Percentiles rank a stretch among this genome's conserved stretches.
These are phyloP conservation scores for Blastobotrys attinorum DNA, from an alignment of 805 yeast genomes.

Conservation along the genomic window DNA sequence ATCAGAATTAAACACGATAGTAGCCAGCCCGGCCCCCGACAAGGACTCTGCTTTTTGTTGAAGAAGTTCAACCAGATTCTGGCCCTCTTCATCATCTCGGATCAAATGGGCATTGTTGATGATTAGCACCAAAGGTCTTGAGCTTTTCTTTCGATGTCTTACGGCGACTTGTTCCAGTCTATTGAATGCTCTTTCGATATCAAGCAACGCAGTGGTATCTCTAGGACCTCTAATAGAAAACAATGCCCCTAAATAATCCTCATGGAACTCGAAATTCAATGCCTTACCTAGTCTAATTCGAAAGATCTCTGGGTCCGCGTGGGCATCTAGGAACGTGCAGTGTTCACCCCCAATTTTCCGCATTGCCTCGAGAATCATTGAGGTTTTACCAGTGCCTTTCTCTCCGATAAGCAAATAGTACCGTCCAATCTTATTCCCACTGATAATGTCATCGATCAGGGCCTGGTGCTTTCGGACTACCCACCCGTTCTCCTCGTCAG, in stretches of 20 bases:
- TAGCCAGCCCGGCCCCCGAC: constrained; percentile 64
- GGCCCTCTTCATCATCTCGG: constrained; percentile 62
- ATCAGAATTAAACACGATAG: constrained; percentile 68
- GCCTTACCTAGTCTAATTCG: constrained; percentile 71
- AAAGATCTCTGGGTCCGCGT: constrained; percentile 77
- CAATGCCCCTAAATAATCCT: constrained; percentile 75
- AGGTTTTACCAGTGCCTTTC: constrained; percentile 80
- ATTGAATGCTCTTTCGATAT: constrained; percentile 74
- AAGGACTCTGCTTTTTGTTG: constrained; percentile 79
- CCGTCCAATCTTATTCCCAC: constrained; percentile 58
- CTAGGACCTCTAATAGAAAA: constrained; percentile 79
- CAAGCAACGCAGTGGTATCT: constrained; percentile 73
- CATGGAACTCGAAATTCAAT: constrained; percentile 61
- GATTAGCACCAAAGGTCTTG: constrained; percentile 56
- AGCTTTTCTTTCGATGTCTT: constrained; percentile 28
- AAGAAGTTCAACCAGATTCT: constrained; percentile 57
- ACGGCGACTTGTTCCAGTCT: constrained; percentile 69
- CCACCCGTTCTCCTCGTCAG: constrained; percentile 43
- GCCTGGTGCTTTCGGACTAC: constrained; percentile 63
- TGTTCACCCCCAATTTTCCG: constrained; percentile 52
- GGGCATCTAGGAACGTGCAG: constrained; percentile 71
- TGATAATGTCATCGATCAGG: constrained; percentile 53
- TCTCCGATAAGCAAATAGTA: constrained; percentile 72
- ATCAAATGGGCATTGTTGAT: constrained; percentile 72
- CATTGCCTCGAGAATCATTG: constrained; percentile 65